These are phyloP conservation scores for Russula foetens DNA, from an alignment of 768 basidiomycete species.

Conservation along the genomic window DNA sequence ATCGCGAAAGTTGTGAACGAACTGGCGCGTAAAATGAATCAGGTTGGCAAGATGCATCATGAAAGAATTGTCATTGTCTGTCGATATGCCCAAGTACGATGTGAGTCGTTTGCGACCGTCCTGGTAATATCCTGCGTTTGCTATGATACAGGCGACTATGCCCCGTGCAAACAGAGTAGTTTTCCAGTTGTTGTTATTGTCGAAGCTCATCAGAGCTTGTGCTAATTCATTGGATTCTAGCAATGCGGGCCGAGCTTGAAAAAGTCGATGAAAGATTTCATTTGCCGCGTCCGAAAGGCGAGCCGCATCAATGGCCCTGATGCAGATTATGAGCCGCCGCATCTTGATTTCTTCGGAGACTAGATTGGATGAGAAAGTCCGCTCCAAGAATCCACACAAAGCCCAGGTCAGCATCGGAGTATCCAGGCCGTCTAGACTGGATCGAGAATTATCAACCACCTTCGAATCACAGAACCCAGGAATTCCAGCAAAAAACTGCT, in stretches of 20 bases:
- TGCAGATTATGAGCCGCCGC: neutral
- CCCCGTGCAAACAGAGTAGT: neutral
- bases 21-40: neutral
- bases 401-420: neutral
- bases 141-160: neutral
- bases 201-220: neutral
- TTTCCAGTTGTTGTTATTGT: neutral
- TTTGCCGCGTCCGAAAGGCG: too few species aligned
- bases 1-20: neutral
- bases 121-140: neutral
- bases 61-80: neutral
- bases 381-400: neutral
- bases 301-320: neutral
- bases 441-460: neutral
- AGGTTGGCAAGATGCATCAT: neutral
- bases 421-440: neutral
- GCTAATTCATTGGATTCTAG: neutral
- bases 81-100: neutral
- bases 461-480: neutral
- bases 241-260: neutral
- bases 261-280: neutral
- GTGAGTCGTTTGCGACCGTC: neutral
- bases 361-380: constrained; percentile 3
- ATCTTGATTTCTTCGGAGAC: neutral
- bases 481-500: constrained; percentile 3